Evolutionary conservation across 2,329 filamentous ascomycete species (phyloP).

Genomic region (Dichotomopilus funicola): DNA sequence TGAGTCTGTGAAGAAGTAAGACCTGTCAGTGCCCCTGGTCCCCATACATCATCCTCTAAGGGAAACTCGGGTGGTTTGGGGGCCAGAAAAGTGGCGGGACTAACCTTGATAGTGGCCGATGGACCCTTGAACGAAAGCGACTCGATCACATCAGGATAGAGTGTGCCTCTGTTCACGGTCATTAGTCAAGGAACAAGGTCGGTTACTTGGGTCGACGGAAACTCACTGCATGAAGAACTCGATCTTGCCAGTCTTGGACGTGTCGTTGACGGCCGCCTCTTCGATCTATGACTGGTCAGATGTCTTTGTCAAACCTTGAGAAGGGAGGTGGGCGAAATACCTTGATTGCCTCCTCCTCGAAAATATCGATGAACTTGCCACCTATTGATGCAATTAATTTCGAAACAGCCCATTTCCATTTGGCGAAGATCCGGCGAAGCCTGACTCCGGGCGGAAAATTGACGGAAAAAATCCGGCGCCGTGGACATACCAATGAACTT

Average conservation of each 20-base stretch:
- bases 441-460: neutral
- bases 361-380: conserved; percentile 49
- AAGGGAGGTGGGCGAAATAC: neutral
- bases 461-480: neutral
- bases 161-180: conserved; percentile 22
- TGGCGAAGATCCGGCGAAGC: too few relatives aligned
- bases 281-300: conserved; percentile 49
- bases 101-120: conserved; percentile 40
- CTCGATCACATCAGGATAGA: conserved; percentile 63
- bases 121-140: conserved; percentile 42
- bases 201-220: neutral
- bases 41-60: too few relatives aligned
- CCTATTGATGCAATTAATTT: conserved; percentile 14
- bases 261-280: conserved; percentile 55
- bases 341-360: conserved; percentile 63
- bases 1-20: conserved; percentile 24
- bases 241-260: conserved; percentile 64
- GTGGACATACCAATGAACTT: conserved; percentile 68
- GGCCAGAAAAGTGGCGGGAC: neutral
- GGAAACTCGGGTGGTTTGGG: too few relatives aligned
- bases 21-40: too few relatives aligned
- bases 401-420: neutral
- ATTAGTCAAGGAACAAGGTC: conserved; percentile 48
- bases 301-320: neutral
- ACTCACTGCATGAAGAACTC: conserved; percentile 70